Evolutionary conservation across 1,139 yeast species (phyloP).

Genomic region (Williopsis jadinii): DNA sequence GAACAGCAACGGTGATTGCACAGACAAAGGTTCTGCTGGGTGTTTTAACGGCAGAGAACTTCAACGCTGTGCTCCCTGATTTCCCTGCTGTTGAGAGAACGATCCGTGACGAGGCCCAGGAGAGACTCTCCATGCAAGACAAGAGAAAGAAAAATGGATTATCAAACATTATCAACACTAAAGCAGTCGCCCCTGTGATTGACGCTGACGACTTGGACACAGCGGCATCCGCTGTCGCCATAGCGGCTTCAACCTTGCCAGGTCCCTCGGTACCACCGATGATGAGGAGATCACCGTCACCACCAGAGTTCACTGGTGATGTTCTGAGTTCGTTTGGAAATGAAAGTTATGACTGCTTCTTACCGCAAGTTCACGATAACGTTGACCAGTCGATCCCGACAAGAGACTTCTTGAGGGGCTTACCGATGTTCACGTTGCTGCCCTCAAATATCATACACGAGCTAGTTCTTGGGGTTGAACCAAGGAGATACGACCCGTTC

Average conservation of each 20-base stretch:
- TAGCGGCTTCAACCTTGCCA: slow-evolving; percentile 16
- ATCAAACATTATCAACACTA: slow-evolving; percentile 15
- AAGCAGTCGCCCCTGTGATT: not conserved
- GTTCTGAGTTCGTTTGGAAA: not conserved
- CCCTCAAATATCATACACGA: slow-evolving; percentile 55
- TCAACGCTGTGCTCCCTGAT: slow-evolving; percentile 50
- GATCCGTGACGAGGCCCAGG: slow-evolving; percentile 74
- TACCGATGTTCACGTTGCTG: slow-evolving; percentile 51
- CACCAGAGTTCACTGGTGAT: slow-evolving; percentile 2
- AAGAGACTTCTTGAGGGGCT: slow-evolving; percentile 47
- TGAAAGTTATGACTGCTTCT: not conserved
- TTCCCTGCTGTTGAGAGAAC: slow-evolving; percentile 62
- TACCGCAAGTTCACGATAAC: slow-evolving; percentile 25
- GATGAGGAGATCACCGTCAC: slow-evolving; percentile 11
- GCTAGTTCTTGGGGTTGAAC: slow-evolving; percentile 57
- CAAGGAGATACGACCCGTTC: slow-evolving; percentile 44
- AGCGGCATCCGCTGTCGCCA: slow-evolving; percentile 15
- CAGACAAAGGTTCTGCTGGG: slow-evolving; percentile 59
- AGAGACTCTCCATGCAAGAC: slow-evolving; percentile 62
- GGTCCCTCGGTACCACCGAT: slow-evolving; percentile 21
- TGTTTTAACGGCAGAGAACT: slow-evolving; percentile 57
- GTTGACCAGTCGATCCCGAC: slow-evolving; percentile 49
- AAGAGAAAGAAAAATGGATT: slow-evolving; percentile 39
- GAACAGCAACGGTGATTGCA: slow-evolving; percentile 78
- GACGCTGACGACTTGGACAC: slow-evolving; percentile 5